Base-by-base conservation (phyloP, 768 basidiomycete species). In the Baorangia bicolor region DNA sequence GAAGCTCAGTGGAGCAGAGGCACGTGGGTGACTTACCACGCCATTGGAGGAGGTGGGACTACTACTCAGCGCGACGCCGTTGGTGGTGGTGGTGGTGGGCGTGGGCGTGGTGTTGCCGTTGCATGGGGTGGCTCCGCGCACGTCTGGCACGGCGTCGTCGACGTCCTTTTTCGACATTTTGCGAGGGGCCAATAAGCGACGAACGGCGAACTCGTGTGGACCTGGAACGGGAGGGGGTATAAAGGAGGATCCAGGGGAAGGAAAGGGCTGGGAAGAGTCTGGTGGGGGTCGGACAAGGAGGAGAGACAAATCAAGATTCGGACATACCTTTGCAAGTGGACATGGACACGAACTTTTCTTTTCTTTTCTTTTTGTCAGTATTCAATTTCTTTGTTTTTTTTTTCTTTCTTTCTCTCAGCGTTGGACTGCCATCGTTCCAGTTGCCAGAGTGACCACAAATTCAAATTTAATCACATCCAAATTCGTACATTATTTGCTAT, bases 181-280 rank as follows among this genome's bases (percentile, higher is more conserved):
- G 1, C 56, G 70, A 0, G 77, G 76, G 2, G 23, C 37, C 0
- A 56, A 56, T 1, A 34, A 16, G 34, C 31, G 44, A 56, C 77
- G 78, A 37, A 80, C 63, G 13, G 85, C 86, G 64, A 86, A 88
- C 64, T 90, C 87, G 75, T 88, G 86, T 30, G 81, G 76, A 3
- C 81, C 80, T 1, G 84, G 84, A 5, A 80, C 76, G 4, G 88
- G 87, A 4, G 88, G 88, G 2, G 88, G 85, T 3, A 87, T 64
- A 61, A 89, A 89, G 0, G 84, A 77, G 6, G 84, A 86, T 0
- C 83, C 82, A 3, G 88, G 88, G 0, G 84, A 86, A 0, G 86
- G 87, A 71, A 80, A 79, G 3, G 78, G 78, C 34, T 75, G 74
- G 0, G 72, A 63, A 18, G 80, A 76, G 10, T 79, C 73, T 23